Evolutionary conservation across 805 yeast genomes (phyloP), one percentile per base, ranked within the genome.

Genomic region (Ogataea kodamae): DNA sequence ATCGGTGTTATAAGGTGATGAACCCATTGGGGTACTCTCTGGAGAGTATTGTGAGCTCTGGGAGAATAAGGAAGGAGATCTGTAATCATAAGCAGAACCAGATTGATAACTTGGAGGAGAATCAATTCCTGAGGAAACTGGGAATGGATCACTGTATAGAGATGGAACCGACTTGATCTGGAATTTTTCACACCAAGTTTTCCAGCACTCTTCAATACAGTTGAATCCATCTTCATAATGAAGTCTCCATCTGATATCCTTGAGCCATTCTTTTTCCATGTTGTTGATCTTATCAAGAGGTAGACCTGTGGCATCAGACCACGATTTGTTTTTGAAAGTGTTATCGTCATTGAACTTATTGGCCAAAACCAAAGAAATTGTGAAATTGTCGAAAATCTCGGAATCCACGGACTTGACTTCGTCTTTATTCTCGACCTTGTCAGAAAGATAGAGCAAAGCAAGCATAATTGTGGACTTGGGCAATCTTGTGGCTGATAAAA

Each of bases 261-360:
- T 22, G 9, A 60, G 40, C 65, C 65, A 90, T 27, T 64, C 66
- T 34, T 72, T 73, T 64, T 90, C 98, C 41, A 76, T 63, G 11
- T 55, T 50, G 51, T 89, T 87, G 43, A 90, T 69, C 21, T 70
- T 60, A 2, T 53, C 52, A 29, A 85, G 67, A 5, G 74, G 61
- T 43, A 90, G 70, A 12, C 94, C 94, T 5, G 96, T 84, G n/a
- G 97, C 97, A 42, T 87, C 88, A 25, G 87, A 75, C 98, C 98
- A 90, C 6, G 96, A 86, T 52, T 78, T 80, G 64, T 90, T 90
- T 41, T 95, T 87, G 56, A 90, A 90, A 18, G 97, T 90, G 63
- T 90, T 88, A 64, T 90, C 98, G 62, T 90, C 97, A 56, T 89
- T 87, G 59, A 87, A 86, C 64, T 90, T 90, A 66, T 90, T 90